phyloP scores from a whole-genome alignment of 305 asterid species.

The Lippia alba region DNA sequence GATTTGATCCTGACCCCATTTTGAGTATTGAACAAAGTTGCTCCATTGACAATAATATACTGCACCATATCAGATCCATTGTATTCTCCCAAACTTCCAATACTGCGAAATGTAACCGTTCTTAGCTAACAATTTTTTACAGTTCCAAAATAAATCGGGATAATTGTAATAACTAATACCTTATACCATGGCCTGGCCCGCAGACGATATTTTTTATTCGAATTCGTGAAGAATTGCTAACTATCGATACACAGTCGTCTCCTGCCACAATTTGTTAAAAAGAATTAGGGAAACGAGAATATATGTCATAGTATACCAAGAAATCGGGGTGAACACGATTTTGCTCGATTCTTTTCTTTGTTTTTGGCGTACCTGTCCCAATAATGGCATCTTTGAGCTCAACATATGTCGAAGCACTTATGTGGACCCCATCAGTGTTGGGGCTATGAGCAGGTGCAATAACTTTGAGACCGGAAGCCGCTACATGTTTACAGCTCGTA shows the following conservation, averaged over 20 bases:
- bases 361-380: conserved; percentile 59
- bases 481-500: conserved; percentile 51
- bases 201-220: conserved; percentile 54
- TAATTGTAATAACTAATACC: conserved; percentile 41
- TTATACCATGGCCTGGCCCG: conserved; percentile 84
- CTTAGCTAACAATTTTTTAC: neutral
- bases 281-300: neutral
- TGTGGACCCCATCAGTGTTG: conserved; percentile 89
- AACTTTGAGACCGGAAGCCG: conserved; percentile 50
- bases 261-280: conserved; percentile 46
- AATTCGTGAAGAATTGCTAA: conserved; percentile 68
- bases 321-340: too few relatives aligned
- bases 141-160: neutral
- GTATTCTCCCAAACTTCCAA: conserved; percentile 80
- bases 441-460: conserved; percentile 82
- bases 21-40: conserved; percentile 48
- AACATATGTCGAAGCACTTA: conserved; percentile 68
- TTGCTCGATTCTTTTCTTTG: too few relatives aligned
- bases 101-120: conserved; percentile 45
- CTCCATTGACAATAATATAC: conserved; percentile 59
- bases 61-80: conserved; percentile 52
- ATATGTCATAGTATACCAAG: too few relatives aligned
- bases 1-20: conserved; percentile 86
- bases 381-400: conserved; percentile 50
- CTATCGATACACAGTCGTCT: conserved; percentile 88